phyloP scores from a whole-genome alignment of 139 green algal species.

The Chlamydomonas urium region DNA sequence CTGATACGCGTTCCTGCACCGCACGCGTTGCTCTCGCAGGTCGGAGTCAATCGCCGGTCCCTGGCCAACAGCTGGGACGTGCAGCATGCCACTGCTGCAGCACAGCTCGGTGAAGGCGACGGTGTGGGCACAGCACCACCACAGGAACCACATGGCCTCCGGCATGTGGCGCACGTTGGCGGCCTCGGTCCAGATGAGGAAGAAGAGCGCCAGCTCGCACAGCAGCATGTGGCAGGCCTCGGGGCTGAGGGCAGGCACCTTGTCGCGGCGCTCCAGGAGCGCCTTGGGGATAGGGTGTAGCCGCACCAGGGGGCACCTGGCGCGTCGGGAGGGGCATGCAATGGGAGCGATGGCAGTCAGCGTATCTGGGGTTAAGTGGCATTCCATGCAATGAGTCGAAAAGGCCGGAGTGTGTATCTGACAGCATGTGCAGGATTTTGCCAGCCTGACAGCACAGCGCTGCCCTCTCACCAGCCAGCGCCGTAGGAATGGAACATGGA shows the following conservation, averaged over 20 bases:
- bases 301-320: neutral
- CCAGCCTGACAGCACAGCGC: too few relatives aligned
- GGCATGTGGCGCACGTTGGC: conserved; percentile 58
- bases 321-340: too few relatives aligned
- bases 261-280: neutral
- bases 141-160: conserved; percentile 79
- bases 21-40: neutral
- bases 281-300: neutral
- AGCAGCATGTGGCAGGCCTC: conserved; percentile 21
- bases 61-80: too few relatives aligned
- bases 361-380: too few relatives aligned
- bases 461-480: too few relatives aligned
- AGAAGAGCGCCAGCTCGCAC: conserved; percentile 66
- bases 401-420: too few relatives aligned
- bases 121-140: conserved; percentile 33
- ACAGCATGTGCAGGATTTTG: too few relatives aligned
- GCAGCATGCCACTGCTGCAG: neutral
- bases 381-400: too few relatives aligned
- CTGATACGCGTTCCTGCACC: conserved; percentile 2
- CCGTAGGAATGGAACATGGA: too few relatives aligned
- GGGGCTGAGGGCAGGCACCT: neutral
- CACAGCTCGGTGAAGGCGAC: neutral
- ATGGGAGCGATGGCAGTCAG: too few relatives aligned
- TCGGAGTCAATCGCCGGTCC: neutral
- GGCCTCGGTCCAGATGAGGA: conserved; percentile 62